Evolutionary conservation across 495 filamentous ascomycete genomes (phyloP), one percentile per base, ranked within the genome.

Genomic region (Tuber magnatum): DNA sequence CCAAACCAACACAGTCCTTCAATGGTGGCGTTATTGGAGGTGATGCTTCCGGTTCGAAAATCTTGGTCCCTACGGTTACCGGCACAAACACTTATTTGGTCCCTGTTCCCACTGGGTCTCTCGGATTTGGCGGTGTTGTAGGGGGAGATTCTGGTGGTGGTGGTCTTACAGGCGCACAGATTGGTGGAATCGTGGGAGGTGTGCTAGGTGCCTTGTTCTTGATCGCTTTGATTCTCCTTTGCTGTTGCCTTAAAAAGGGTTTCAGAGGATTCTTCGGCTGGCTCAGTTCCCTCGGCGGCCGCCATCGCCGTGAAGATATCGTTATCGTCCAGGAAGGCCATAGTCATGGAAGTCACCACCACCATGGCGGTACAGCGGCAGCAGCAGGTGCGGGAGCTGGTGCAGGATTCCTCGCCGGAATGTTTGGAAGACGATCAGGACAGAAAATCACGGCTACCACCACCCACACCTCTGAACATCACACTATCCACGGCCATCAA

Each of bases 181-280:
- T 83, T 75, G 81, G 81, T 38, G 81, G 81, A 41, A 83, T 83
- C 68, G 79, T 83, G 3, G 81, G 81, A 51, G 81, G 81, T 74
- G 77, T 83, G 65, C 80, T 83, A 41, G 81, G 76, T 24, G 81
- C 81, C 14, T 77, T 83, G 46, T 76, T 83, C 76, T 68, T 83
- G 65, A 79, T 83, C 18, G 78, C 81, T 39, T 72, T 83, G 20
- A 74, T 83, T 56, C 41, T 82, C 28, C 44, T 83, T 61, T 82
- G 78, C 61, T 83, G 81, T 70, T 83, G 81, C 56, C 48, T 83
- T 46, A 68, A 74, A 68, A 83, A 80, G 56, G 81, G 81, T 44
- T 79, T 71, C 46, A 71, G 56, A 12, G 81, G 81, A 28, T 75
- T 82, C 78, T 77, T 75, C 39, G 81, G 78, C 28, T 75, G 80